Evolutionary conservation across 2,329 filamentous ascomycete species (phyloP).

Genomic region (Shiraia bambusicola): DNA sequence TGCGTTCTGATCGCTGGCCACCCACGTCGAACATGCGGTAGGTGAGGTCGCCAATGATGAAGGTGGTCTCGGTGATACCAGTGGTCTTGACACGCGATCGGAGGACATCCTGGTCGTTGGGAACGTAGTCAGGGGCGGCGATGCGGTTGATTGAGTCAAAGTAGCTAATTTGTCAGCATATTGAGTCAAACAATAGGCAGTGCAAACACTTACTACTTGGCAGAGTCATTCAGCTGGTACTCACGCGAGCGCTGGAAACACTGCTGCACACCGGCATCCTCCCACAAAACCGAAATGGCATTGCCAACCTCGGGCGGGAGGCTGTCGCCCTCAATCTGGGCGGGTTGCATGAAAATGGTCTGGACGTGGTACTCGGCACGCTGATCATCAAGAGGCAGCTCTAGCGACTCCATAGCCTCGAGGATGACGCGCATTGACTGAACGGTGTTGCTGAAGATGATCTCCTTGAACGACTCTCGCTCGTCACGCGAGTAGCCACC

Average conservation of each 20-base stretch:
- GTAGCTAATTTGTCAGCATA: conserved; percentile 62
- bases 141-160: conserved; percentile 95
- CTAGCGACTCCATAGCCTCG: conserved; percentile 68
- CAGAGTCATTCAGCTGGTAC: conserved; percentile 95
- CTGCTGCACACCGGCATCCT: conserved; percentile 86
- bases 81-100: conserved; percentile 97
- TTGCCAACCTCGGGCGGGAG: conserved; percentile 91
- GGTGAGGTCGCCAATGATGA: conserved; percentile 90
- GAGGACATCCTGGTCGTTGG: conserved; percentile 92
- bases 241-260: conserved; percentile 95
- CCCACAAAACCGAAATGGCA: conserved; percentile 90
- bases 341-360: conserved; percentile 97
- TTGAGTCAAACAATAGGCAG: conserved; percentile 2
- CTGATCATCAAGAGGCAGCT: conserved; percentile 84
- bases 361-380: conserved; percentile 96
- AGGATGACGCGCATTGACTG: conserved; percentile 71
- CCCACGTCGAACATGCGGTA: conserved; percentile 98
- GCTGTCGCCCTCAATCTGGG: conserved; percentile 93
- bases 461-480: conserved; percentile 69
- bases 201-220: conserved; percentile 74
- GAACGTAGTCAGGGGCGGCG: conserved; percentile 86
- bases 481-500: conserved; percentile 95
- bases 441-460: conserved; percentile 71
- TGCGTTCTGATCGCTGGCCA: conserved; percentile 91
- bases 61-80: conserved; percentile 94